Evolutionary conservation across 1,139 yeast genomes (phyloP).

Genomic region (Hemisphaericaspora subhashii): DNA sequence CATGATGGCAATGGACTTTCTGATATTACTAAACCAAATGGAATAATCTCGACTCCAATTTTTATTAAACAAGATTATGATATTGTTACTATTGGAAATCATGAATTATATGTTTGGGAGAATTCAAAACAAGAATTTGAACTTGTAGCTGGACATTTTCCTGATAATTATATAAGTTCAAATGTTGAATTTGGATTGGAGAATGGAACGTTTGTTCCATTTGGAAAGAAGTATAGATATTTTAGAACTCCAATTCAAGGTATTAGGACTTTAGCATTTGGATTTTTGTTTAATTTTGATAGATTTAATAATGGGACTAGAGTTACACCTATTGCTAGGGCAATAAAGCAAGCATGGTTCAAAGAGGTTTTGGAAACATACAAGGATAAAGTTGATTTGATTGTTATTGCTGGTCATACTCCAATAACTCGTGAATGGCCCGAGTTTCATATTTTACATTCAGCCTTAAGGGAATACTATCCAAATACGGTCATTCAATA

Average conservation of each 20-base stretch:
- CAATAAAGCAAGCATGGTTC: constrained; percentile 67
- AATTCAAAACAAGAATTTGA: constrained; percentile 68
- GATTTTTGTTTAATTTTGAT: constrained; percentile 76
- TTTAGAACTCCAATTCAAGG: constrained; percentile 61
- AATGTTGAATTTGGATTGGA: constrained; percentile 69
- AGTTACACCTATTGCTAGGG: constrained; percentile 63
- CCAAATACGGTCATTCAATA: constrained; percentile 73
- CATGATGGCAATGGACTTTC: constrained; percentile 93
- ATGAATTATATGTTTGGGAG: constrained; percentile 78
- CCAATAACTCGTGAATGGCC: constrained; percentile 63
- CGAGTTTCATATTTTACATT: constrained; percentile 57
- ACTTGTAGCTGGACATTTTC: constrained; percentile 54
- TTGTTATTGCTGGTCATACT: constrained; percentile 77
- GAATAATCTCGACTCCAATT: constrained; percentile 58
- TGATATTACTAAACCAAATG: constrained; percentile 76
- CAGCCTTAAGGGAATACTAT: constrained; percentile 52
- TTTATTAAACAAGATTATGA: constrained; percentile 74
- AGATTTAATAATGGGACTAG: constrained; percentile 59
- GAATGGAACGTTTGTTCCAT: constrained; percentile 53
- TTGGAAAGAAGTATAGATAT: constrained; percentile 67
- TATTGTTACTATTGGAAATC: constrained; percentile 85
- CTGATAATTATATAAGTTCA: constrained; percentile 70
- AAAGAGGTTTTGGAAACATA: constrained; percentile 43
- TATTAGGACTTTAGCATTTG: constrained; percentile 62
- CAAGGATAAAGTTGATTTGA: constrained; percentile 55